Percentiles rank a stretch among this genome's conserved stretches.
Evolutionary conservation across 164 flowering plant genomes (phyloP).

Genomic region (Cinnamomum chago): DNA sequence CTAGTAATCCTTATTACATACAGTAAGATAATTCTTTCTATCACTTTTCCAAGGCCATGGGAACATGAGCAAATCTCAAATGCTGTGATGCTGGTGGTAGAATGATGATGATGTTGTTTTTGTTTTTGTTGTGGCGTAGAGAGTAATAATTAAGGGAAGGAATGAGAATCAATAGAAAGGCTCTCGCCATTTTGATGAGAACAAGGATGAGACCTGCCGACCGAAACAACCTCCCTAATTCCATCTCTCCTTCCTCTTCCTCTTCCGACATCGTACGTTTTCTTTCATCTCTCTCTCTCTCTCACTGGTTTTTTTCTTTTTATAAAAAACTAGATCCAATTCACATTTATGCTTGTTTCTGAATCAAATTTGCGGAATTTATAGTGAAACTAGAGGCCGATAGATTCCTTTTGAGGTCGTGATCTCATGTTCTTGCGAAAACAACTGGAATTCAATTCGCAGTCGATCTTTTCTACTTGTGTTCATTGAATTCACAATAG

Average conservation of each 20-base stretch:
- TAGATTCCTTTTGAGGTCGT: not conserved
- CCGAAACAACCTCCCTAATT: conserved; percentile 28
- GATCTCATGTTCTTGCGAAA: not conserved
- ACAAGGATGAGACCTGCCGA: conserved; percentile 58
- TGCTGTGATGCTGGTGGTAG: too few relatives aligned
- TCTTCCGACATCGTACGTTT: not conserved
- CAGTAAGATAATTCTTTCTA: too few relatives aligned
- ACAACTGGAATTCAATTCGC: not conserved
- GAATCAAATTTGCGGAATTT: not conserved
- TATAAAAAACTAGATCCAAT: too few relatives aligned
- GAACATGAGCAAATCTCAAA: too few relatives aligned
- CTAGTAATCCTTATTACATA: too few relatives aligned
- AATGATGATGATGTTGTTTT: too few relatives aligned
- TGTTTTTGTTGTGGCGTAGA: too few relatives aligned
- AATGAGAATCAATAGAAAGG: conserved; percentile 38
- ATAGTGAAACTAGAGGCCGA: not conserved
- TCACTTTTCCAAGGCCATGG: too few relatives aligned
- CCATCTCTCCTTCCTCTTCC: not conserved
- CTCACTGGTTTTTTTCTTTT: too few relatives aligned
- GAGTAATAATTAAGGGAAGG: not conserved
- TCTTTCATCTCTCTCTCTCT: not conserved
- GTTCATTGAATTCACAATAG: too few relatives aligned
- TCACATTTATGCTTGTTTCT: too few relatives aligned
- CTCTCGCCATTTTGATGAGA: conserved; percentile 55
- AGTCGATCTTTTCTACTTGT: too few relatives aligned